These are phyloP conservation scores for Suhomyces coccinellae DNA, from an alignment of 1,139 yeast species.

Conservation along the genomic window DNA sequence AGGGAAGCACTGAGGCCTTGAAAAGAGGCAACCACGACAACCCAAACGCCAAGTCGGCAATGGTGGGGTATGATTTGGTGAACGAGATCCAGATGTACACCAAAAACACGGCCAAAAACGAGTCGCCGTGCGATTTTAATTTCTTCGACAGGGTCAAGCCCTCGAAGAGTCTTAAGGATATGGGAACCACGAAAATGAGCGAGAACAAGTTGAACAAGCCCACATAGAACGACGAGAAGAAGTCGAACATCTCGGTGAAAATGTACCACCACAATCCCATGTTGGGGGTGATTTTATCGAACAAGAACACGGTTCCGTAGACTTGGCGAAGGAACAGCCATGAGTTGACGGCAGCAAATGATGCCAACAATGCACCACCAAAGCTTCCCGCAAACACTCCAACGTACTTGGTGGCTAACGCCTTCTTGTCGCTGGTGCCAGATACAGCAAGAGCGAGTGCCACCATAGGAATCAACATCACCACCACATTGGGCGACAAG, in stretches of 20 bases:
- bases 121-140: conserved; percentile 37
- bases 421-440: not conserved
- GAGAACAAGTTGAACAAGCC: conserved; percentile 80
- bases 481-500: conserved; percentile 61
- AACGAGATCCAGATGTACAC: conserved; percentile 67
- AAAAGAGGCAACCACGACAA: conserved; percentile 61
- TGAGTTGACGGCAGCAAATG: conserved; percentile 35
- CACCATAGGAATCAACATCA: conserved; percentile 56
- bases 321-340: conserved; percentile 56
- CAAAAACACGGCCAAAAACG: conserved; percentile 66
- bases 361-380: conserved; percentile 36
- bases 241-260: conserved; percentile 92
- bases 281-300: conserved; percentile 76
- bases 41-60: conserved; percentile 80
- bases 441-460: conserved; percentile 32
- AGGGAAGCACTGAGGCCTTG: conserved; percentile 39
- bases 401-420: conserved; percentile 21
- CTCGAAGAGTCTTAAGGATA: conserved; percentile 64
- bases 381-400: conserved; percentile 28
- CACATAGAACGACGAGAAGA: conserved; percentile 79
- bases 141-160: conserved; percentile 11
- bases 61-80: conserved; percentile 82
- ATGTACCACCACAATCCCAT: conserved; percentile 98
- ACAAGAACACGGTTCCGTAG: conserved; percentile 60
- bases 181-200: conserved; percentile 68